Percentiles rank a stretch among this genome's conserved stretches.
Evolutionary conservation across 352 stramenopile species (phyloP).

Genomic region (Pythium rhizo-oryzae): DNA sequence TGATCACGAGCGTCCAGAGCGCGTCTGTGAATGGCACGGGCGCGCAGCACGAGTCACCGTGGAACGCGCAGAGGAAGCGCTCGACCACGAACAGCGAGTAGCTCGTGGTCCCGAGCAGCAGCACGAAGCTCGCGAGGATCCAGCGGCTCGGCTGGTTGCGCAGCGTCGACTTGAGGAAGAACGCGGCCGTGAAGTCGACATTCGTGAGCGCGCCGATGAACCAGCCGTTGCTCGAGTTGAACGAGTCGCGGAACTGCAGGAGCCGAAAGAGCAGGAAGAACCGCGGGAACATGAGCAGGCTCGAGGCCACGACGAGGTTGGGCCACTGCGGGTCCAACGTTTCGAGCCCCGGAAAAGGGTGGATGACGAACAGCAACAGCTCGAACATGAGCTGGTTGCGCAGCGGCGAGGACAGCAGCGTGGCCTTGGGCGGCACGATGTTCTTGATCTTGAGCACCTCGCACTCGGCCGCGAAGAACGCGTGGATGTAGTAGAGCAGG

Average conservation of each 20-base stretch:
- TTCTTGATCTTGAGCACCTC: slow-evolving; percentile 85
- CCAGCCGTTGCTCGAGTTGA: slow-evolving; percentile 83
- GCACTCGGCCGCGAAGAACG: slow-evolving; percentile 67
- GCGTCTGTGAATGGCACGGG: slow-evolving; percentile 56
- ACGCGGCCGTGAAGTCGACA: slow-evolving; percentile 65
- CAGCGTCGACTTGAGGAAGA: slow-evolving; percentile 79
- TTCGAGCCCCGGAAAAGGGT: slow-evolving; percentile 76
- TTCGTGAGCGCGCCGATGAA: slow-evolving; percentile 82
- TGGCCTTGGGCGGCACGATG: slow-evolving; percentile 69
- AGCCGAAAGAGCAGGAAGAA: slow-evolving; percentile 58
- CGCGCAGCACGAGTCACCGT: slow-evolving; percentile 50
- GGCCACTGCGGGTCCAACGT: slow-evolving; percentile 60
- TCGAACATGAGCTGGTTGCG: slow-evolving; percentile 51
- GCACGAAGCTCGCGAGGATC: slow-evolving; percentile 43
- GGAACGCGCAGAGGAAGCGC: slow-evolving; percentile 71
- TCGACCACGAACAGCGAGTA: slow-evolving; percentile 76
- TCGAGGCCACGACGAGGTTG: slow-evolving; percentile 55
- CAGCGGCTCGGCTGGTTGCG: slow-evolving; percentile 65
- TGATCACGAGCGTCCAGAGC: slow-evolving; percentile 72
- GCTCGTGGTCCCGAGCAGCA: slow-evolving; percentile 46
- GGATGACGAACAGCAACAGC: slow-evolving; percentile 51
- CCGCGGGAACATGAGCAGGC: slow-evolving; percentile 64
- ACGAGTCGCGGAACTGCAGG: slow-evolving; percentile 64
- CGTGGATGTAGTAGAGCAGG: slow-evolving; percentile 72
- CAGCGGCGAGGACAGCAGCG: slow-evolving; percentile 61